Evolutionary conservation across 768 basidiomycete genomes (phyloP), one percentile per base, ranked within the genome.

Genomic region (Wakefieldia striispora): DNA sequence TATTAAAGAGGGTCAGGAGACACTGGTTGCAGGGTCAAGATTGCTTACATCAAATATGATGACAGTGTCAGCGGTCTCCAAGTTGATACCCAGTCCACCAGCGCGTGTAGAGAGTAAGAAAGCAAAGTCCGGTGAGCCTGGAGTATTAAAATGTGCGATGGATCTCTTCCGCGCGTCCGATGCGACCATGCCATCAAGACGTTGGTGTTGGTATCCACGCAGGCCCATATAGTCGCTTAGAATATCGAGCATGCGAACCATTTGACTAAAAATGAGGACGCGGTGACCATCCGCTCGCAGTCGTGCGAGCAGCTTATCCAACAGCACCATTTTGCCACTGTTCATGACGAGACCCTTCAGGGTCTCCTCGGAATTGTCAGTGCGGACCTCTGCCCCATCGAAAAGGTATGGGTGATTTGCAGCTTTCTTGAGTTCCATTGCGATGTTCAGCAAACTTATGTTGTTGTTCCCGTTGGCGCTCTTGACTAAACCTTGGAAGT

Each of bases 161-260:
- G 92, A 88, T 72, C 88, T 92, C 73, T 97, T 97, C 46, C 97
- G 81, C 21, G 83, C 79, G 44, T 99, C 97, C 4, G 92, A 94
- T 2, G 93, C 79, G 8, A 98, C 92, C 84, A 88, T 87, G 63
- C 95, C 97, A 63, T 99, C 97, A 33, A 99, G 75, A 12, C 97
- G 86, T 68, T 98, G 97, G 70, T 94, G 89, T 53, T 83, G 82
- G 62, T 95, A 98, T 34, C 90, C 89, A 41, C 97, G 80, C 48
- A 95, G 74, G 35, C 74, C 72, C 86, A 98, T 93, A 71, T 97
- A 98, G 70, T 99, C 97, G 56, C 91, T 95, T 61, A 99, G 82
- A 66, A 99, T 98, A 71, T 99, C 97, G 39, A 99, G 79, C 84
- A 98, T 91, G 51, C 97, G 84, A 51, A 98, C 95, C 97, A 99